Conservation (phyloP, 1,284 basidiomycete genomes). For the Trichosporon ovoides region DNA sequence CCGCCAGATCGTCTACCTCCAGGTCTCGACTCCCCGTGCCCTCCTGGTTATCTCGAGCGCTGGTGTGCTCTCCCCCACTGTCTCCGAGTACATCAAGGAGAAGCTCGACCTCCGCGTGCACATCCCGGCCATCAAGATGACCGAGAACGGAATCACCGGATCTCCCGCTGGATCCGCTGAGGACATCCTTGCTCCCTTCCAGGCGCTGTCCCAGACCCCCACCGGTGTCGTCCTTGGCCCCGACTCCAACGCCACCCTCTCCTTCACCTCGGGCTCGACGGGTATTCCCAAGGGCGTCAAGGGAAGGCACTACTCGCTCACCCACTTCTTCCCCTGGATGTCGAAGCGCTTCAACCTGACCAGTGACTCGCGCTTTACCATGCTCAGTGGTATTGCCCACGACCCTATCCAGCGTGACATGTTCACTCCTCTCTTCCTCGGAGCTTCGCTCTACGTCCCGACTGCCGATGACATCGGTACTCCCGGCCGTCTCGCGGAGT, state of each 20-base stretch:
- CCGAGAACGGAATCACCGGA: conserved; percentile 63
- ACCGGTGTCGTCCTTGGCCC: conserved; percentile 84
- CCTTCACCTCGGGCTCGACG: conserved; percentile 96
- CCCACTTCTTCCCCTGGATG: conserved; percentile 99
- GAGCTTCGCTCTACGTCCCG: conserved; percentile 90
- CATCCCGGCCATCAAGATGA: conserved; percentile 80
- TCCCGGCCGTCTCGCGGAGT: conserved; percentile 94
- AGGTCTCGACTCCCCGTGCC: conserved; percentile 89
- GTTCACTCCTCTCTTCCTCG: conserved; percentile 98
- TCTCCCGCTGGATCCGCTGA: conserved; percentile 50
- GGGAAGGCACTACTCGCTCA: conserved; percentile 91
- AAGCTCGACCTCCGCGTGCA: conserved; percentile 84
- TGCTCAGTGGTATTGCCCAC: conserved; percentile 98
- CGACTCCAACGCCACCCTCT: conserved; percentile 89
- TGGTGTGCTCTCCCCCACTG: conserved; percentile 71
- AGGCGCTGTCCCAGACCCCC: conserved; percentile 48
- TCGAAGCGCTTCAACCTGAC: conserved; percentile 75
- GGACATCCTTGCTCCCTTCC: conserved; percentile 49
- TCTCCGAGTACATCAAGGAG: conserved; percentile 75
- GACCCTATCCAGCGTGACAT: conserved; percentile 99
- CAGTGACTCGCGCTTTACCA: conserved; percentile 82
- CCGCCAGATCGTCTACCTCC: conserved; percentile 90
- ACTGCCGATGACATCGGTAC: conserved; percentile 97
- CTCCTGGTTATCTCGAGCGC: conserved; percentile 89
- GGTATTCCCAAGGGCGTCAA: conserved; percentile 97